A percentile compares a stretch with the other conserved stretches of the same genome.
These are phyloP conservation scores for Medicago lupulina DNA, from an alignment of 306 rosid species.

Conservation along the genomic window DNA sequence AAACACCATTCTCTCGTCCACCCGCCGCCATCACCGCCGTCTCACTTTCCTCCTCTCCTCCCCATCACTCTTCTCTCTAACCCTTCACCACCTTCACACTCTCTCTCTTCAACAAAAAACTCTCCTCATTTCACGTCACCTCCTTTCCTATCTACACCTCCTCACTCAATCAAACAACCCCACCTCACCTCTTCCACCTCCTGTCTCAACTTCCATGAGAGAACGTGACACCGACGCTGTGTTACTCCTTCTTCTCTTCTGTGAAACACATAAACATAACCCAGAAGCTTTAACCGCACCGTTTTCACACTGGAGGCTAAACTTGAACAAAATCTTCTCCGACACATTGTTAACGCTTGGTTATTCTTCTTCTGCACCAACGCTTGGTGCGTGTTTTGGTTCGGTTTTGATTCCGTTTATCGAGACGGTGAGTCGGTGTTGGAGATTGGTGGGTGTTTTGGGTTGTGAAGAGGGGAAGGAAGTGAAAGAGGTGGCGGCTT, in stretches of 20 bases:
- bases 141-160: slow-evolving; percentile 74
- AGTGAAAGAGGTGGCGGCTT: slow-evolving; percentile 60
- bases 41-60: slow-evolving; percentile 73
- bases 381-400: slow-evolving; percentile 49
- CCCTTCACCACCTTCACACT: slow-evolving; percentile 72
- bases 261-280: slow-evolving; percentile 70
- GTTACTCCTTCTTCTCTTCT: slow-evolving; percentile 74
- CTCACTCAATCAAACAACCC: slow-evolving; percentile 49
- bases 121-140: slow-evolving; percentile 73
- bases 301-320: slow-evolving; percentile 58
- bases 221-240: slow-evolving; percentile 70
- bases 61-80: slow-evolving; percentile 67
- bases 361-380: slow-evolving; percentile 34
- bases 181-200: slow-evolving; percentile 13
- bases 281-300: slow-evolving; percentile 59
- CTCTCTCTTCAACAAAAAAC: slow-evolving; percentile 73
- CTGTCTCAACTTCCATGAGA: slow-evolving; percentile 36
- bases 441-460: slow-evolving; percentile 58
- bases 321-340: slow-evolving; percentile 40
- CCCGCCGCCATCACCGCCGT: slow-evolving; percentile 63
- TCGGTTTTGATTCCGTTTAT: slow-evolving; percentile 61
- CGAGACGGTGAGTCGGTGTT: slow-evolving; percentile 64
- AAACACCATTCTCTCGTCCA: slow-evolving; percentile 58
- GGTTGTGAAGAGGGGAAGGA: slow-evolving; percentile 28
- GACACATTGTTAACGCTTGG: slow-evolving; percentile 47